Evolutionary conservation across 805 yeast species (phyloP).

Genomic region (Saturnispora ahearnii): DNA sequence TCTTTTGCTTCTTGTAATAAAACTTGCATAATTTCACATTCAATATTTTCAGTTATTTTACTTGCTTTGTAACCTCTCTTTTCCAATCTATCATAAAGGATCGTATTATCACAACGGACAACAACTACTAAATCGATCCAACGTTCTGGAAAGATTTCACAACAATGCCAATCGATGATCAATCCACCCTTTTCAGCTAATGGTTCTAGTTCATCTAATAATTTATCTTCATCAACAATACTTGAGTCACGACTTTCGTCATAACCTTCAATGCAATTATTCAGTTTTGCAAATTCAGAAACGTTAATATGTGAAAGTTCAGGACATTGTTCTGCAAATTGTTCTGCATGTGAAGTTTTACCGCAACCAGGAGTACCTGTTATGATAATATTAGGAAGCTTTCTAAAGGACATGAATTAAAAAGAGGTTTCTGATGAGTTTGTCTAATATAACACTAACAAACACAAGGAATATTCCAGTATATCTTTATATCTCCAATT

Average conservation of each 20-base stretch:
- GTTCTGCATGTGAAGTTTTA: slow-evolving; percentile 60
- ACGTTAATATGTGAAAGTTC: slow-evolving; percentile 52
- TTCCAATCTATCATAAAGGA: slow-evolving; percentile 64
- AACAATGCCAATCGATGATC: slow-evolving; percentile 95
- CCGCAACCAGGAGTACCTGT: slow-evolving; percentile 97
- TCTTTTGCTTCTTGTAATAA: slow-evolving; percentile 81
- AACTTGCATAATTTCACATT: slow-evolving; percentile 95
- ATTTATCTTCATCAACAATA: slow-evolving; percentile 87
- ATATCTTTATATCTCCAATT: neutral
- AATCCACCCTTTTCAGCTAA: slow-evolving; percentile 76
- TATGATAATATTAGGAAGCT: slow-evolving; percentile 65
- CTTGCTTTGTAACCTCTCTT: slow-evolving; percentile 70
- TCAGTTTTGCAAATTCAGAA: slow-evolving; percentile 72
- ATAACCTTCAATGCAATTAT: slow-evolving; percentile 70
- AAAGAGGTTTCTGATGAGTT: neutral
- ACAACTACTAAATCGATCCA: slow-evolving; percentile 90
- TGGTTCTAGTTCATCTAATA: slow-evolving; percentile 73
- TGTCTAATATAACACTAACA: neutral
- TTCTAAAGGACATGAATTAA: slow-evolving; percentile 24
- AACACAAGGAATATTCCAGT: too few relatives aligned
- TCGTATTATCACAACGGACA: slow-evolving; percentile 63
- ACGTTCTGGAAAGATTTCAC: slow-evolving; percentile 90
- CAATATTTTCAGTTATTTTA: slow-evolving; percentile 85
- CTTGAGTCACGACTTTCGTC: slow-evolving; percentile 80
- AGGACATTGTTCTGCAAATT: slow-evolving; percentile 41